Base-by-base conservation (phyloP, 495 filamentous ascomycete genomes). In the Pseudoneurospora amorphoporcata region DNA sequence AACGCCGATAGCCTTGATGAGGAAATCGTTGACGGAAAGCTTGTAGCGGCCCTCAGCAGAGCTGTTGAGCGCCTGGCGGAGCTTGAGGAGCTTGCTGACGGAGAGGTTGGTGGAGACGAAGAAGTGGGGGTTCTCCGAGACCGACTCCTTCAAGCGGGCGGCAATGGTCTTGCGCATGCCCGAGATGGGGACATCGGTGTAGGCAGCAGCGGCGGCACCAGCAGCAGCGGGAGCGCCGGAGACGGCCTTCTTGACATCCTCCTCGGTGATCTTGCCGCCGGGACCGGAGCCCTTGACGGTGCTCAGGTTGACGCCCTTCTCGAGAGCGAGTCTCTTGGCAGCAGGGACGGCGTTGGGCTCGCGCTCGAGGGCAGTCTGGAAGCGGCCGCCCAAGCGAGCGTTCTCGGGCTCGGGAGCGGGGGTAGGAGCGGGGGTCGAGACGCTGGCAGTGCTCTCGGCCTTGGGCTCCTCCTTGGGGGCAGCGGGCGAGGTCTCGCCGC, bases 91-190 rank as follows among this genome's bases (percentile, higher is more conserved):
- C 87, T 98, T 98, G 78, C 86, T 87, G 68, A 98, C 95, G 39
- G 94, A 98, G 76, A 98, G 86, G 69, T 88, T 88, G 73, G 91
- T 88, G 75, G 92, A 91, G 76, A 99, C 95, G 80, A 95, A 99
- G 89, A 97, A 99, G 86, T 98, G 96, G 45, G 96, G 96, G 86
- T 97, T 98, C 84, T 97, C 91, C 76, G 90, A 88, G 81, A 92
- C 85, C 23, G 95, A 98, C 83, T 97, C 89, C 79, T 91, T 91
- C 23, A 99, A 91, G 76, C 96, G 93, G 80, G 80, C 88, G 79
- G 96, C 96, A 77, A 99, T 99, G 72, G 92, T 94, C 89, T 97
- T 98, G 86, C 96, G 95, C 95, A 99, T 99, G 75, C 90, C 91
- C 77, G 87, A 90, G 74, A 93, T 89, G 70, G 93, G 92, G 73